Evolutionary conservation across 2,329 filamentous ascomycete genomes (phyloP), one percentile per base, ranked within the genome.

Genomic region (Aureobasidium melanogenum): DNA sequence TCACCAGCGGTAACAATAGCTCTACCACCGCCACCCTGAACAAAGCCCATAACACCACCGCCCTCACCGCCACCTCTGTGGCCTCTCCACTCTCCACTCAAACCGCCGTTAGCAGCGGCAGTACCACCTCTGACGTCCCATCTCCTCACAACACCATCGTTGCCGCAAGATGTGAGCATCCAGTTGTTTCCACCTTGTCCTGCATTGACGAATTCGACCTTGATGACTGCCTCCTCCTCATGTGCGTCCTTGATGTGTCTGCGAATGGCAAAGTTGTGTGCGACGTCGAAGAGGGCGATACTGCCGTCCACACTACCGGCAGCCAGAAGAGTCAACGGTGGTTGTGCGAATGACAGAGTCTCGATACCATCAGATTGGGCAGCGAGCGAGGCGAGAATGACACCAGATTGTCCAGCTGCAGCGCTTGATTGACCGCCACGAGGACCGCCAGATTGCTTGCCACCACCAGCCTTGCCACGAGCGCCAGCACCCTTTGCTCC

Each of bases 1-100:
- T 99, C 94, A 26, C 94, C 94, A 1, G 91, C 94, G 6, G 94
- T 97, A 5, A 96, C 82, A 52, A 97, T 79, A 66, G 86, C 81
- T 73, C 86, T 84, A 0, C 90, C 90, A 71, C 86, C 81, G 7
- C 86, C 86, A 2, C 79, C 80, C 74, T 97, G 91, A 57, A 96
- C 92, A 71, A 97, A 99, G 0, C 88, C 92, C 67, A 97, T 76
- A 9, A 97, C 87, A 58, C 93, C 93, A 36, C 92, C 93, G 24
- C 91, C 87, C 76, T 94, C 90, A 14, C 91, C 88, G 70, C 89
- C 85, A 32, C 92, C 86, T 67, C 89, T 74, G 73, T 99, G 94
- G 0, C 94, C 94, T 73, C 82, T 91, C 92, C 92, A 97, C 75
- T 97, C 92, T 65, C 86, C 88, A 26, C 90, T 77, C 57, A 96